Percentiles rank a stretch among this genome's conserved stretches.
These are phyloP conservation scores for Kodamaea sp. DNA, from an alignment of 1,139 yeast species.

Conservation along the genomic window DNA sequence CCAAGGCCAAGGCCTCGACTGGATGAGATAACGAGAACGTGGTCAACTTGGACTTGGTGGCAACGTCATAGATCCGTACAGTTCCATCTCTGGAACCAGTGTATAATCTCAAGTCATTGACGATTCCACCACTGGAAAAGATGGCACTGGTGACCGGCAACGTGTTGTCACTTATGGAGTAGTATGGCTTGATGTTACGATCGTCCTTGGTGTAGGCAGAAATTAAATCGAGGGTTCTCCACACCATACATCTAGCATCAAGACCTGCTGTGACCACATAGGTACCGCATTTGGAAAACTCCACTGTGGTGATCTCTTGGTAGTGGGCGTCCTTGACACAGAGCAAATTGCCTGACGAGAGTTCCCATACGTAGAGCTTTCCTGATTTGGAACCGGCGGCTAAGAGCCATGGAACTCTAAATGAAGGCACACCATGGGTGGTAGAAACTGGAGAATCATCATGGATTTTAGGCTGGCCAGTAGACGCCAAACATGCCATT, in stretches of 20 bases:
- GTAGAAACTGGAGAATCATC: neutral
- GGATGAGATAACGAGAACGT: constrained; percentile 69
- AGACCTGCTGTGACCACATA: constrained; percentile 74
- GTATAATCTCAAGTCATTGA: constrained; percentile 63
- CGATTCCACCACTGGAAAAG: constrained; percentile 48
- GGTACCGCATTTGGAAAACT: constrained; percentile 65
- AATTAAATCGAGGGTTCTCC: constrained; percentile 68
- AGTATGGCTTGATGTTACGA: constrained; percentile 39
- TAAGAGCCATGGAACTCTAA: constrained; percentile 64
- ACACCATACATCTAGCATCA: constrained; percentile 78
- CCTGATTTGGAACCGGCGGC: constrained; percentile 77
- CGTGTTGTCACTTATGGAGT: constrained; percentile 71
- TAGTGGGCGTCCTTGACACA: constrained; percentile 83
- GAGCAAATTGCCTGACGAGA: constrained; percentile 73
- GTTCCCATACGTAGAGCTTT: constrained; percentile 80
- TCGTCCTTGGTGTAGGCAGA: constrained; percentile 29
- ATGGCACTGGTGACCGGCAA: constrained; percentile 67
- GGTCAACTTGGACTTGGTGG: constrained; percentile 49
- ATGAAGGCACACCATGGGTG: constrained; percentile 25
- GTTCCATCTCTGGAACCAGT: constrained; percentile 79
- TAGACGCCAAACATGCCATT: constrained; percentile 56
- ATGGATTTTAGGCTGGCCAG: constrained; percentile 38
- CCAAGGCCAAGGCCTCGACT: constrained; percentile 63
- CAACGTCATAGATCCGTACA: constrained; percentile 61
- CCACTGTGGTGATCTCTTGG: constrained; percentile 65